phyloP scores from a whole-genome alignment of 257 asterid species.

The Solanum lycopersicoides region DNA sequence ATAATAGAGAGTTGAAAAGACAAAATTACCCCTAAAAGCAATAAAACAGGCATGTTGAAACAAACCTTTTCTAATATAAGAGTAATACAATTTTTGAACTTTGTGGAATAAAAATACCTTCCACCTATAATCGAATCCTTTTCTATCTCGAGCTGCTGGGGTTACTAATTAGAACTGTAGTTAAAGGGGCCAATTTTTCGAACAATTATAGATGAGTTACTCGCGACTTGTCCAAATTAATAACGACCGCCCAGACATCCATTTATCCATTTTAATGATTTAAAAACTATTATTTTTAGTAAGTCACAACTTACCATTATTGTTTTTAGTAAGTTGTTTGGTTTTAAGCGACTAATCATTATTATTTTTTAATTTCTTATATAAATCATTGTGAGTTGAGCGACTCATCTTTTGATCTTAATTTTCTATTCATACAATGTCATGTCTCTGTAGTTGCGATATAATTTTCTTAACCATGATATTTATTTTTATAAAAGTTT shows the following conservation, averaged over 20 bases:
- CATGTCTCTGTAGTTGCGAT: background rate
- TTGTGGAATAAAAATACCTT: background rate
- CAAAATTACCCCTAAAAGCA: too few species aligned
- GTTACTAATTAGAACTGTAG: background rate
- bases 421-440: background rate
- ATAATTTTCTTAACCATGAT: background rate
- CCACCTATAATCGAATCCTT: background rate
- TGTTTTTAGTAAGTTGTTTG: background rate
- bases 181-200: background rate
- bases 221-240: background rate
- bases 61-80: too few species aligned
- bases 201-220: background rate
- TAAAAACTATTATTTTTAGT: too few species aligned
- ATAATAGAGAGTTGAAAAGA: too few species aligned
- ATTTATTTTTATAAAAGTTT: background rate
- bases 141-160: background rate
- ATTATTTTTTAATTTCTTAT: background rate
- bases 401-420: background rate
- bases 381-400: background rate
- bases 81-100: background rate
- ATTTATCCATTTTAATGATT: background rate
- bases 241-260: background rate
- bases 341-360: background rate
- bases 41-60: too few species aligned
- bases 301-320: background rate